Base-by-base conservation (phyloP, 2,329 filamentous ascomycete species). In the Aspergillus arachidicola region DNA sequence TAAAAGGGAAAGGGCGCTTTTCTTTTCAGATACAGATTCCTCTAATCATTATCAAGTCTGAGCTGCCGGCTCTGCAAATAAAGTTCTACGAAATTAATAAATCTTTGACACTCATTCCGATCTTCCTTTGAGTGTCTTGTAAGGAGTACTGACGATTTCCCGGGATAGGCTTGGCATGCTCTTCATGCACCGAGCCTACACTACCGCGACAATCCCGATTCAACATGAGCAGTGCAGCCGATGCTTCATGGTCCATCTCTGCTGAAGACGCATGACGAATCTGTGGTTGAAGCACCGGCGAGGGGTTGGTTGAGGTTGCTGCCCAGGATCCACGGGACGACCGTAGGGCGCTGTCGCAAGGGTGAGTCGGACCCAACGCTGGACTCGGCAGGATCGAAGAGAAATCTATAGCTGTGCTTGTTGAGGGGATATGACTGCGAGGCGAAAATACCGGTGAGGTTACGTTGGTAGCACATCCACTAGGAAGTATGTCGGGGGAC, bases 211-310 rank as follows among this genome's bases (percentile, higher is more conserved):
- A 86, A 75, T 95, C 93, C 59, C 84, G 88, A 68, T 94, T 96
- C 63, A 97, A 81, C 93, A 97, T 96, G 75, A 97, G 78, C 69
- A 97, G 77, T 3, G 93, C 94, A 14, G 92, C 90, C 9, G 93
- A 95, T 1, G 93, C 94, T 75, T 95, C 92, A 64, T 93, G 89
- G 66, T 92, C 90, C 43, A 91, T 82, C 61, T 85, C 82, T 7
- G 83, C 81, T 7, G 81, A 69, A 78, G 34, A 83, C 79, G 64
- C 83, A 78, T 38, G 79, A 77, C 50, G 69, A 71, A 63, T 73
- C 30, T 75, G 66, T n/a, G 69, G 67, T 19, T 68, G 66, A 16
- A 73, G 64, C 9, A 67, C 65, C 2, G 72, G 73, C 3, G 73
- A 75, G 11, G 66, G 64, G 34, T 61, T 65, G 23, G 64, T 55